Conservation (phyloP, 2,329 filamentous ascomycete species). For the Diaporthe destruens region DNA sequence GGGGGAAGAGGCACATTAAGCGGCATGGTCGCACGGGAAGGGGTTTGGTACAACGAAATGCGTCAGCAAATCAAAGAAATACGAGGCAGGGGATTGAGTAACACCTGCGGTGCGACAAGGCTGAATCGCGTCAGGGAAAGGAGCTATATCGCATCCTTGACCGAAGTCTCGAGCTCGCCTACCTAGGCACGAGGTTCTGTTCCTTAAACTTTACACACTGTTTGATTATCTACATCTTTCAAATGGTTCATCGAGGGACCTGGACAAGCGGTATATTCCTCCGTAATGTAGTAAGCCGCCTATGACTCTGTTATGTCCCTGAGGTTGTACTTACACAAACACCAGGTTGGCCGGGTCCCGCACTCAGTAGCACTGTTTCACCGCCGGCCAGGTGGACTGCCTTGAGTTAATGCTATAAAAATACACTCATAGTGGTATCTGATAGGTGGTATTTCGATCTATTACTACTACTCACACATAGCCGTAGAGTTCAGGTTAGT, state of each 20-base stretch:
- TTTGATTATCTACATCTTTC: neutral
- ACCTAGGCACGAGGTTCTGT: too few relatives aligned
- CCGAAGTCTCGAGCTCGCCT: too few relatives aligned
- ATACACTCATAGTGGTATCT: neutral
- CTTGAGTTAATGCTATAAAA: neutral
- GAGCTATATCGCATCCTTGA: neutral
- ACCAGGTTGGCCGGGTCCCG: neutral
- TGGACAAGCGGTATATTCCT: neutral
- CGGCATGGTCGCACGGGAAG: neutral
- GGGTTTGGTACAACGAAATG: neutral
- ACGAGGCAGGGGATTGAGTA: neutral
- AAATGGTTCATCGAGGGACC: neutral
- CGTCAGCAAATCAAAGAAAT: conserved; percentile 6
- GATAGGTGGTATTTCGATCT: neutral
- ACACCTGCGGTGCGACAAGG: neutral
- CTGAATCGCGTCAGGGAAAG: neutral
- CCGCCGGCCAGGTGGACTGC: too few relatives aligned
- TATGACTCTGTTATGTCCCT: neutral
- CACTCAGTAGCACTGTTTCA: neutral
- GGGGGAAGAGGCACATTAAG: neutral
- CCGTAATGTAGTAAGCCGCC: neutral
- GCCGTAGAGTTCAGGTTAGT: conserved; percentile 4
- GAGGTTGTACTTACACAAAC: neutral
- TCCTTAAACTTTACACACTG: neutral
- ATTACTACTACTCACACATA: conserved; percentile 10